A percentile compares a stretch with the other conserved stretches of the same genome.
phyloP scores from a whole-genome alignment of 768 basidiomycete species.

The Leucocoprinus leucothites region DNA sequence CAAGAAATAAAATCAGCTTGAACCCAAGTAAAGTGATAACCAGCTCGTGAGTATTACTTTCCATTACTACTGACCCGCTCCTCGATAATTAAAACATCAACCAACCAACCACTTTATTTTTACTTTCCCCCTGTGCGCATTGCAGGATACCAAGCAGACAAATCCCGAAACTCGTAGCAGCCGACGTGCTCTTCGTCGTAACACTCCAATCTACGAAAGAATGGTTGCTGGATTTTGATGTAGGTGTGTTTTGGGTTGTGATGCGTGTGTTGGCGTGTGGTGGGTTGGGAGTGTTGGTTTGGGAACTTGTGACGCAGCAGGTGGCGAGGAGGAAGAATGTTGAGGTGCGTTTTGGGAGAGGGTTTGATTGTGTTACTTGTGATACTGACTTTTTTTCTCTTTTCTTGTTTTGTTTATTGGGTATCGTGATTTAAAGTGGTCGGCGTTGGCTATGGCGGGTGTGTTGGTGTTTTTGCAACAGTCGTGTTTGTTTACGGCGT shows the following conservation, averaged over 20 bases:
- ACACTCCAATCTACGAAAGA: slow-evolving; percentile 64
- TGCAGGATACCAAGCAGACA: slow-evolving; percentile 50
- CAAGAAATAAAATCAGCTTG: slow-evolving; percentile 61
- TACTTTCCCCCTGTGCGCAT: background rate
- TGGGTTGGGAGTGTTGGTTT: slow-evolving; percentile 60
- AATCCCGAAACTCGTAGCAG: slow-evolving; percentile 54
- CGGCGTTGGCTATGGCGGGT: slow-evolving; percentile 65
- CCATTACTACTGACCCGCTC: too few species aligned
- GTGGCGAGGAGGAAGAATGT: slow-evolving; percentile 50
- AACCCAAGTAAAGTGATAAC: slow-evolving; percentile 53
- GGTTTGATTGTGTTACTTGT: background rate
- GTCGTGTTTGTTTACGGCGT: slow-evolving; percentile 61
- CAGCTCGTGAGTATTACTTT: slow-evolving; percentile 39
- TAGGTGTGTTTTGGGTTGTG: slow-evolving; percentile 74
- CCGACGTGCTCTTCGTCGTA: slow-evolving; percentile 62
- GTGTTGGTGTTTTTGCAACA: slow-evolving; percentile 67
- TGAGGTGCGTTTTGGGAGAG: slow-evolving; percentile 42
- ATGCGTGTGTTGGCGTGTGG: slow-evolving; percentile 71
- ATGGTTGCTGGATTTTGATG: slow-evolving; percentile 61
- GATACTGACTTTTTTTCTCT: background rate
- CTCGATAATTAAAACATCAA: too few species aligned
- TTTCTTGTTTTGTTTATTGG: background rate
- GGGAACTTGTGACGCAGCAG: slow-evolving; percentile 56
- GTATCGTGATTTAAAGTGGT: slow-evolving; percentile 63
- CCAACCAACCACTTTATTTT: background rate